These are phyloP conservation scores for Collybiopsis luxurians DNA, from an alignment of 768 basidiomycete genomes.

Conservation along the genomic window DNA sequence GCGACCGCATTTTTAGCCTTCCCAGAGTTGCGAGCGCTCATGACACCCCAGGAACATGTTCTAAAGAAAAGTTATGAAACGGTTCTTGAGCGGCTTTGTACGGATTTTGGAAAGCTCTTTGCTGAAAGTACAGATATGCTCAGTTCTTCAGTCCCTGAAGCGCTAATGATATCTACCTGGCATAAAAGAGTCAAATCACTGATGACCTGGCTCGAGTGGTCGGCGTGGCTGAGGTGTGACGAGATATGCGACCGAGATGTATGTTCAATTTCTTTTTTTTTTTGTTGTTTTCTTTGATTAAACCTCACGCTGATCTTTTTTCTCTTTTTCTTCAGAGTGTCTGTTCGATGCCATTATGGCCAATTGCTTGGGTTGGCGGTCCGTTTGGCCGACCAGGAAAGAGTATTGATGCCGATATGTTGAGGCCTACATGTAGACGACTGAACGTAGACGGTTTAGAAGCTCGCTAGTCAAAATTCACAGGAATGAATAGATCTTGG, in stretches of 20 bases:
- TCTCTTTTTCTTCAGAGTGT: conserved; percentile 14
- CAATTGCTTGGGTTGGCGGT: conserved; percentile 14
- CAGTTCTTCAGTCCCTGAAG: not conserved
- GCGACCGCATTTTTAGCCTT: conserved; percentile 14
- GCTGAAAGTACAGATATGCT: conserved; percentile 14
- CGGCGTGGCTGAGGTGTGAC: conserved; percentile 16
- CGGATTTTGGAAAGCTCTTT: conserved; percentile 16
- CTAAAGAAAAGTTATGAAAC: conserved; percentile 14
- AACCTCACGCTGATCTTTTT: not conserved
- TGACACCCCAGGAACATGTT: conserved; percentile 15
- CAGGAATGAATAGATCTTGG: too few species aligned
- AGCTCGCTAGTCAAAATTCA: too few species aligned
- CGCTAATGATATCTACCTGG: conserved; percentile 10
- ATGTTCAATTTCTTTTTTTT: not conserved
- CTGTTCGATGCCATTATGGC: conserved; percentile 19
- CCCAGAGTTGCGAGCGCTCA: not conserved
- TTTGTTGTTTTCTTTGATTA: not conserved
- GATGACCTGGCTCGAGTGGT: conserved; percentile 18
- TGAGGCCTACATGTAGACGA: not conserved
- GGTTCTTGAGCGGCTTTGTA: conserved; percentile 15
- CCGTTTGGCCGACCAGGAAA: conserved; percentile 6
- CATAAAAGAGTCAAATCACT: conserved; percentile 7
- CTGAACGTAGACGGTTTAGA: not conserved
- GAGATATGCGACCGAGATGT: conserved; percentile 17
- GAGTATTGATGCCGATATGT: not conserved